Conservation (phyloP, 306 rosid species). For the Nissolia schottii region DNA sequence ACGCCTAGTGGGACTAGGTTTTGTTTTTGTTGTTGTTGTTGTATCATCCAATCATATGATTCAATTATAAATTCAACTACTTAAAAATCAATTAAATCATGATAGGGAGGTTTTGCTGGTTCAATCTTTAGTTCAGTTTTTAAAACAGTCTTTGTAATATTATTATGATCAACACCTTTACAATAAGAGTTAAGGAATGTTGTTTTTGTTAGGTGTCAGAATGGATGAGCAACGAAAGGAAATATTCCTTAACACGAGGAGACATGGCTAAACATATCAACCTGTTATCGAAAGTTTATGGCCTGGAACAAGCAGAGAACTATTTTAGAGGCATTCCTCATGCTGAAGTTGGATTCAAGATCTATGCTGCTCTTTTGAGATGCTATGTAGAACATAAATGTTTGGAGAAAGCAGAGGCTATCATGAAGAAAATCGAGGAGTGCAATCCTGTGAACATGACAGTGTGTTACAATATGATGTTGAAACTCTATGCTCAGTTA, state of each 20-base stretch:
- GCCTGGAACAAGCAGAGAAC: constrained; percentile 57
- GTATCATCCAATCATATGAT: not conserved
- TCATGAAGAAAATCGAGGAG: constrained; percentile 50
- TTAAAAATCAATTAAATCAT: not conserved
- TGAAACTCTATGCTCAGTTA: constrained; percentile 47
- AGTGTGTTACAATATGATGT: constrained; percentile 46
- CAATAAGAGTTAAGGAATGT: not conserved
- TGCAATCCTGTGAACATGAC: constrained; percentile 17
- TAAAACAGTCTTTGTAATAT: not conserved
- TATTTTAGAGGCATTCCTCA: constrained; percentile 39
- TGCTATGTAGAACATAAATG: constrained; percentile 51
- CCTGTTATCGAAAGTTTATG: constrained; percentile 59
- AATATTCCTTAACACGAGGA: constrained; percentile 21
- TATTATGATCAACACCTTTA: not conserved
- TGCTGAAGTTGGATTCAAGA: constrained; percentile 29
- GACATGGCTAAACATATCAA: constrained; percentile 42
- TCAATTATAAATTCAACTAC: not conserved
- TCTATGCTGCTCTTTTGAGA: constrained; percentile 53
- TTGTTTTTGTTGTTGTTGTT: too few relatives aligned
- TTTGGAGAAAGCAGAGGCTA: constrained; percentile 49
- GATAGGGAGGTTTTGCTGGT: not conserved
- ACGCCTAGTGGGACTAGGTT: too few relatives aligned
- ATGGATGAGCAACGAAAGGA: constrained; percentile 46
- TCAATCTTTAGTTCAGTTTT: not conserved
- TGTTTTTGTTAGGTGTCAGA: constrained; percentile 44